Percentiles rank a stretch among this genome's conserved stretches.
Conservation (phyloP, 2,329 filamentous ascomycete genomes). For the Aureobasidium musti region DNA sequence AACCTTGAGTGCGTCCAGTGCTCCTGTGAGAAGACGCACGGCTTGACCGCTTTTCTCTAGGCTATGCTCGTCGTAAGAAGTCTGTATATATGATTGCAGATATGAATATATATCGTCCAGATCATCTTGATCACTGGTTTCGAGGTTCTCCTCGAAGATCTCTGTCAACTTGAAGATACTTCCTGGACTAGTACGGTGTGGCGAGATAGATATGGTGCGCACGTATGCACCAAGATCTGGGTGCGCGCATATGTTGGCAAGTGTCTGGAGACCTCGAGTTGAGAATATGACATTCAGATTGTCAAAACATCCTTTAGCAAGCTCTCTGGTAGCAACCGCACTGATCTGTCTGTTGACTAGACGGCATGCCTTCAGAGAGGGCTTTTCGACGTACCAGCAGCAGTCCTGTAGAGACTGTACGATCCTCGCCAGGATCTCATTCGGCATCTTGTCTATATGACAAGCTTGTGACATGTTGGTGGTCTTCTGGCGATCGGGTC, state of each 20-base stretch:
- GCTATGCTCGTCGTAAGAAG: background rate
- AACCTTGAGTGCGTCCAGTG: background rate
- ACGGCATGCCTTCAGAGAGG: background rate
- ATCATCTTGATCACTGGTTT: background rate
- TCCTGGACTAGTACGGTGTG: too few species aligned
- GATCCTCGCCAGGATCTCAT: background rate
- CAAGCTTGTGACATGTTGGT: background rate
- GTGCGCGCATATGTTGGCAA: background rate
- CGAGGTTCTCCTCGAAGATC: background rate
- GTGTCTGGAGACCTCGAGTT: background rate
- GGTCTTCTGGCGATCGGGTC: background rate
- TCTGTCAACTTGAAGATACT: background rate
- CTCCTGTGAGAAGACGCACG: background rate
- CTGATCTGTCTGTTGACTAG: background rate
- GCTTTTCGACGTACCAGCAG: too few species aligned
- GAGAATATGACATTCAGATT: background rate
- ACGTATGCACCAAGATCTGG: background rate
- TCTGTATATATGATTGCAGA: background rate
- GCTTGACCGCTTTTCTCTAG: background rate
- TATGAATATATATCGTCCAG: background rate
- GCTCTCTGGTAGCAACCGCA: background rate
- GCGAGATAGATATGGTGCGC: background rate
- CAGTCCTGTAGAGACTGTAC: background rate
- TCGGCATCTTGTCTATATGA: background rate
- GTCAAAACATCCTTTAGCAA: background rate